Base-by-base conservation (phyloP, 495 filamentous ascomycete species). In the Wilcoxina mikolae region DNA sequence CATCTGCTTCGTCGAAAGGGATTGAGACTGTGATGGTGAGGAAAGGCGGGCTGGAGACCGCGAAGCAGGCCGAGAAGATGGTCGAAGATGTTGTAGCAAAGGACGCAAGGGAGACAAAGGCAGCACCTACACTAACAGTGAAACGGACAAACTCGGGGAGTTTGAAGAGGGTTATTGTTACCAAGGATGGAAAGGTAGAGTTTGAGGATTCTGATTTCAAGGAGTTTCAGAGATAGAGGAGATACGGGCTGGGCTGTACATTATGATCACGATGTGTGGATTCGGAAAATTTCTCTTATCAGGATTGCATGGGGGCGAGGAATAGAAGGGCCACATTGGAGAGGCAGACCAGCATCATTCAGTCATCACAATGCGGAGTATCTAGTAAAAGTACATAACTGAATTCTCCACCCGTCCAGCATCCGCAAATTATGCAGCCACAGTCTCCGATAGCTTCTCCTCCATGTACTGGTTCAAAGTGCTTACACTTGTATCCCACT, bases 401-500 rank as follows among this genome's bases (percentile, higher is more conserved):
- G 15, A 12, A 39, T 18, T 39, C 35, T 18, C 15, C 12, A 12
- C 35, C 35, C 35, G 20, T 3, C 35, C 35, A 39, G 20, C 35
- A 39, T 39, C 23, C 43, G 11, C 3, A 24, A 3, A 18, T 49
- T 45, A 54, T 17, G 39, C 51, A 15, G 23, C 23, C 22, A 44
- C 39, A 24, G 26, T 18, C 39, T 54, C 61, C 28, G 47, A 42
- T 24, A 65, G 51, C 58, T 56, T 64, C 28, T 58, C 56, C 54
- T 65, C 61, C 62, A 65, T 65, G 53, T 58, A 64, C n/a, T 62
- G 47, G 12, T 58, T 58, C 60, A 65, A 56, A 69, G 87, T 81
- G 65, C 95, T 93, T 50, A 98, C 93, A 65, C 87, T 94, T 20
- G 78, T 79, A 72, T 94, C 88, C 91, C 91, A 99, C 56, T 96